A percentile compares a stretch with the other conserved stretches of the same genome.
These are phyloP conservation scores for Phialophora macrospora DNA, from an alignment of 2,329 filamentous ascomycete genomes.

Conservation along the genomic window DNA sequence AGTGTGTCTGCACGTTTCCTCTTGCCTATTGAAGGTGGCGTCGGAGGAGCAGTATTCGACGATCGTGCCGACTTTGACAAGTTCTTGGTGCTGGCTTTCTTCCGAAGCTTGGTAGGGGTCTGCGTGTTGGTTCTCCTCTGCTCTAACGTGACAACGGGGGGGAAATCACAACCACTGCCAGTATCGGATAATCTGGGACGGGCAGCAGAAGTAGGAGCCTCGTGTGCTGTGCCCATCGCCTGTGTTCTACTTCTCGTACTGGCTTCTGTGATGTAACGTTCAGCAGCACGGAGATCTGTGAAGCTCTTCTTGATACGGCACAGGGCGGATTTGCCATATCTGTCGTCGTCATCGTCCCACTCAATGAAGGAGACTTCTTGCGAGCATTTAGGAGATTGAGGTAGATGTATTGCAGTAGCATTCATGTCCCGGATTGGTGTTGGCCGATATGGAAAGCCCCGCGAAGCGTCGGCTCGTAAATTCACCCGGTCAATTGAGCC, in stretches of 20 bases:
- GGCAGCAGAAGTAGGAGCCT: background rate
- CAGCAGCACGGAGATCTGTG: constrained; percentile 31
- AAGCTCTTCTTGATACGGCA: constrained; percentile 32
- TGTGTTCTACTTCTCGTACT: constrained; percentile 2
- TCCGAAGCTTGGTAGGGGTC: background rate
- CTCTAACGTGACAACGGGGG: too few species aligned
- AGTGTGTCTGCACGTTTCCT: background rate
- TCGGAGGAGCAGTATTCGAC: background rate
- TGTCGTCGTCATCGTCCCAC: constrained; percentile 32
- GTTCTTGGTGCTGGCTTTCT: constrained; percentile 11
- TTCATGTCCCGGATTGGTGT: background rate
- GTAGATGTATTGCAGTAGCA: background rate
- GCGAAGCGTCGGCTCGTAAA: background rate
- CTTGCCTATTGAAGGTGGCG: background rate
- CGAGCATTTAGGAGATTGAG: background rate
- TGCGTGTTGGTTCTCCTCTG: background rate
- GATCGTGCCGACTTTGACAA: background rate
- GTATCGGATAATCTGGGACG: background rate
- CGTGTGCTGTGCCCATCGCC: background rate
- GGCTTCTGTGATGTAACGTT: constrained; percentile 28
- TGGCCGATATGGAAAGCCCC: background rate
- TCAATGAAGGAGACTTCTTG: constrained; percentile 36
- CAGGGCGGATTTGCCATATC: constrained; percentile 10
- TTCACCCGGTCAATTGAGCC: background rate
- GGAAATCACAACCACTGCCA: background rate